These are phyloP conservation scores for Thelonectria blattea DNA, from an alignment of 2,329 filamentous ascomycete genomes.

Conservation along the genomic window DNA sequence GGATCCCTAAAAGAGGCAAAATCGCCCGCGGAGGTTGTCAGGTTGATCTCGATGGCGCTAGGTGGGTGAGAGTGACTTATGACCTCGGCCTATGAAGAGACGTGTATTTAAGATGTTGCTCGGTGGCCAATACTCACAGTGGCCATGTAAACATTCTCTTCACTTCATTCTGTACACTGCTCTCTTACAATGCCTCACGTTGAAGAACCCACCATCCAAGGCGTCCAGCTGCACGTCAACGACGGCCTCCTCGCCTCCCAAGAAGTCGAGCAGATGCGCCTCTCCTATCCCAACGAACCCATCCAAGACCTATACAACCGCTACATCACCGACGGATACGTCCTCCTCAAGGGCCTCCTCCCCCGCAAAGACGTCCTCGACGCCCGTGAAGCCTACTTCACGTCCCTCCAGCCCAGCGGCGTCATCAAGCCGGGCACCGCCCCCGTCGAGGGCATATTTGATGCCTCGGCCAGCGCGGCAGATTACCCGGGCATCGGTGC, in stretches of 20 bases:
- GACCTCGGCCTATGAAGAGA: slow-evolving; percentile 8
- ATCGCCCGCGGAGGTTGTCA: slow-evolving; percentile 4
- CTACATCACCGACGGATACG: slow-evolving; percentile 53
- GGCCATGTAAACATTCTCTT: background rate
- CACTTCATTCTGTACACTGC: background rate
- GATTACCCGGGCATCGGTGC: slow-evolving; percentile 52
- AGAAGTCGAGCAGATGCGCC: slow-evolving; percentile 49
- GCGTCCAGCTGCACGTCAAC: slow-evolving; percentile 37
- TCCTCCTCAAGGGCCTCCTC: slow-evolving; percentile 61
- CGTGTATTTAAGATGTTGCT: background rate
- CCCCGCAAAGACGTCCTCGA: slow-evolving; percentile 59
- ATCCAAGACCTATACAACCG: slow-evolving; percentile 53
- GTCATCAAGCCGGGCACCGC: slow-evolving; percentile 60
- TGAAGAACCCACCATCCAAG: slow-evolving; percentile 19
- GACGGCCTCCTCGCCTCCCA: slow-evolving; percentile 49
- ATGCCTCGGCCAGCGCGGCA: slow-evolving; percentile 13
- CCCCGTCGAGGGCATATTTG: slow-evolving; percentile 60
- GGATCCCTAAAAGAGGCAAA: slow-evolving; percentile 7
- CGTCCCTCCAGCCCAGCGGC: slow-evolving; percentile 58
- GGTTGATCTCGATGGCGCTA: background rate
- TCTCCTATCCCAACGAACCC: slow-evolving; percentile 51
- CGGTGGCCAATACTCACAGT: too few species aligned
- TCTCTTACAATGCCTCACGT: slow-evolving; percentile 15
- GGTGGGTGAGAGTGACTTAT: background rate
- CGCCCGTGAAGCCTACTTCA: slow-evolving; percentile 60